Evolutionary conservation across 1,284 basidiomycete species (phyloP).

Genomic region (Tilletia caries): DNA sequence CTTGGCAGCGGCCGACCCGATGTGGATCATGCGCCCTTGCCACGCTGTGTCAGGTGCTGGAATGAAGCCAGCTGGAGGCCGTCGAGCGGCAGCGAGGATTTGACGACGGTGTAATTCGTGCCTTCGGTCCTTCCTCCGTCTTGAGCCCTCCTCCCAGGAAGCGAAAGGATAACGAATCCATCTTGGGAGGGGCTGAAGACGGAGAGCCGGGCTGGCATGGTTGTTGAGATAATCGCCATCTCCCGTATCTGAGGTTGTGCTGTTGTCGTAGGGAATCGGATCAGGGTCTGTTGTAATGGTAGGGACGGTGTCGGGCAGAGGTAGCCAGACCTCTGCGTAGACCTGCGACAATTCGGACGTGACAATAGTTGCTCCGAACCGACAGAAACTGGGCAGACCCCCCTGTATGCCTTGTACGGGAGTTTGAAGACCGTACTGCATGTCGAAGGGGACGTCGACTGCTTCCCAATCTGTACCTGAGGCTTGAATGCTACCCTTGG

Average conservation of each 20-base stretch:
- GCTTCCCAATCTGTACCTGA: slow-evolving; percentile 22
- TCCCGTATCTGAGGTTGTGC: background rate
- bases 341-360: slow-evolving; percentile 19
- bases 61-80: background rate
- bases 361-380: slow-evolving; percentile 28
- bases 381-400: slow-evolving; percentile 33
- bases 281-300: background rate
- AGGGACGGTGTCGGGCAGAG: slow-evolving; percentile 20
- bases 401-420: slow-evolving; percentile 17
- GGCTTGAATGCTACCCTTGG: slow-evolving; percentile 19
- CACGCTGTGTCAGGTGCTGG: slow-evolving; percentile 18
- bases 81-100: background rate
- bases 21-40: slow-evolving; percentile 28
- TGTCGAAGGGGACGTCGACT: slow-evolving; percentile 22
- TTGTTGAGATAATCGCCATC: background rate
- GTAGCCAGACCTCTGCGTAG: slow-evolving; percentile 34
- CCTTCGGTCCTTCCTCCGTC: background rate
- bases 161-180: background rate
- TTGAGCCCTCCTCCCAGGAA: background rate
- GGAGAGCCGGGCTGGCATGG: background rate
- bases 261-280: background rate
- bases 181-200: background rate
- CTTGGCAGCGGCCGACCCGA: slow-evolving; percentile 27
- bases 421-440: slow-evolving; percentile 27
- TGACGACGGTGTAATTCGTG: background rate